Base-by-base conservation (phyloP, 1,284 basidiomycete species). In the Melanopsichium pennsylvanicum region DNA sequence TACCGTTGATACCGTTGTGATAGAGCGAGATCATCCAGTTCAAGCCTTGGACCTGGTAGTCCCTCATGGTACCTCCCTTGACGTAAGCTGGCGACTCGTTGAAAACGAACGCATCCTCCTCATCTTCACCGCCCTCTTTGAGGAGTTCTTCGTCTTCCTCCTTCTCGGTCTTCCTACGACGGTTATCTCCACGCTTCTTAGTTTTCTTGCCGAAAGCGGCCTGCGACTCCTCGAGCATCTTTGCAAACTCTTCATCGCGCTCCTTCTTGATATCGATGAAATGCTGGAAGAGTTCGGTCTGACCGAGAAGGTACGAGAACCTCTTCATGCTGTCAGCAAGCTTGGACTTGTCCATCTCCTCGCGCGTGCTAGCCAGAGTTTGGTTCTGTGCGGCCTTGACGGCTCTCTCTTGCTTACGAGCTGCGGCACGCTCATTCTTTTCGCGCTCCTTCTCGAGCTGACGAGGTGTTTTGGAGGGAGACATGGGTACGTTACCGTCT, bases 11-110 rank as follows among this genome's bases (percentile, higher is more conserved):
- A 35, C 76, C 79, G 60, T 76, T 70, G 48, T 64, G 67, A 41
- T 66, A 62, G 37, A 75, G 51, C 32, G 70, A 75, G 58, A 56
- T 46, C 92, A 97, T 92, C 94, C 94, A 94, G 81, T 97, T 97
- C 26, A 98, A 83, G 41, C 96, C 96, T 80, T 97, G 93, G 2
- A 98, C 83, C 81, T 98, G 96, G 81, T 98, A 98, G 39, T 89
- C 87, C 37, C 95, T 86, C 93, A 98, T 97, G 39, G 84, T 85
- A 9, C 96, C 87, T 15, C 86, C 94, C 79, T 90, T 55, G 50
- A 71, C 60, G 49, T 56, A 76, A 7, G 54, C 40, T 13, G 78
- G 78, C 32, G 64, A 70, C 48, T 78, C 76, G 43, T 74, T 67
- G 52, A 80, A 80, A 22, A 72, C 68, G 46, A 76, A 80, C 0